Conservation (phyloP, 495 filamentous ascomycete species). For the Lophiostoma macrostomum region DNA sequence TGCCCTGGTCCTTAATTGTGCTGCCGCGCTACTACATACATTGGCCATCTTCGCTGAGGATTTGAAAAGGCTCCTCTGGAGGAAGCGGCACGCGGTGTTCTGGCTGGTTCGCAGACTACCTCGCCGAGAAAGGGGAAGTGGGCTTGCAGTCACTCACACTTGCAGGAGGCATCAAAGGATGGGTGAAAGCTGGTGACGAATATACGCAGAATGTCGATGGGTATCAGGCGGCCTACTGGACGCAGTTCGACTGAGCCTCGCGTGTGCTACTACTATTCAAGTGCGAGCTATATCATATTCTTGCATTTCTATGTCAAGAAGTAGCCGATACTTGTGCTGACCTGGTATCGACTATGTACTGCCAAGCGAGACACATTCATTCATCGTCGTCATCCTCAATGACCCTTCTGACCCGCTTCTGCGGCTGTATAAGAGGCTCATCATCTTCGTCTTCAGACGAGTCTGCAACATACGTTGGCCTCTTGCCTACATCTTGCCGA, state of each 20-base stretch:
- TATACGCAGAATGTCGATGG: constrained; percentile 46
- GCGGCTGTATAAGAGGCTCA: not conserved
- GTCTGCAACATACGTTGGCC: not conserved
- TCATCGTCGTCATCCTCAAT: constrained; percentile 18
- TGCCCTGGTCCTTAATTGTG: too few species aligned
- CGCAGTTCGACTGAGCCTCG: constrained; percentile 44
- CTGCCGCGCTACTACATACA: constrained; percentile 3
- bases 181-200: constrained; percentile 47
- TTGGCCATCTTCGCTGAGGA: constrained; percentile 4
- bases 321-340: too few species aligned
- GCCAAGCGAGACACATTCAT: too few species aligned
- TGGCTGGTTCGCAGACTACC: constrained; percentile 49
- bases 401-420: constrained; percentile 16
- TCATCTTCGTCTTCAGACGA: constrained; percentile 14
- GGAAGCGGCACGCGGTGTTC: constrained; percentile 49
- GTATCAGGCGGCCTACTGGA: constrained; percentile 49
- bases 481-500: not conserved
- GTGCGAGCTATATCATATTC: too few species aligned
- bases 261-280: too few species aligned
- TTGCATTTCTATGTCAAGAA: too few species aligned
- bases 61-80: constrained; percentile 41
- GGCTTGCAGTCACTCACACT: constrained; percentile 46
- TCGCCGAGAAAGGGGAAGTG: constrained; percentile 39
- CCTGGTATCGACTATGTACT: too few species aligned
- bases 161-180: constrained; percentile 50